A percentile compares a stretch with the other conserved stretches of the same genome.
phyloP scores from a whole-genome alignment of 2,329 filamentous ascomycete species.

The Colletotrichum zoysiae region DNA sequence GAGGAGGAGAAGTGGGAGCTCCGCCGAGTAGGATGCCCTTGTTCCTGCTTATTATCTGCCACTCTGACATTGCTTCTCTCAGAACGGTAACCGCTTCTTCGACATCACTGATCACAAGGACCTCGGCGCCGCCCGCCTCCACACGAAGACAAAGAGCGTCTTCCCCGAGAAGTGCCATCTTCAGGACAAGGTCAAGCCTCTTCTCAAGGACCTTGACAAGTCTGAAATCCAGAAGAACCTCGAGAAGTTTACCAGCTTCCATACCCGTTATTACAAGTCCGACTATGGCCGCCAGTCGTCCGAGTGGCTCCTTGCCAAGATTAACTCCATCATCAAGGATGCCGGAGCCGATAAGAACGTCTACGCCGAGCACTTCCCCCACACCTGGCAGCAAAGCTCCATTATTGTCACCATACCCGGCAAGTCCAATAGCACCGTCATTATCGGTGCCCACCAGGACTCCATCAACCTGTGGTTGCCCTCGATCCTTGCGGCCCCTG shows the following conservation, averaged over 20 bases:
- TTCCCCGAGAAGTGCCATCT: conserved; percentile 77
- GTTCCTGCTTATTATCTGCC: background rate
- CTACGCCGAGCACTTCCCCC: conserved; percentile 78
- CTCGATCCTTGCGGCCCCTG: conserved; percentile 84
- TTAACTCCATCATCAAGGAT: conserved; percentile 77
- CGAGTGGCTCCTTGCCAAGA: conserved; percentile 84
- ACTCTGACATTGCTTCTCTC: conserved; percentile 17
- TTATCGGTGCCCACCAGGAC: conserved; percentile 94
- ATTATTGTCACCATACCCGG: conserved; percentile 94
- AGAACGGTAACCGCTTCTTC: conserved; percentile 92
- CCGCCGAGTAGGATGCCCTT: conserved; percentile 71
- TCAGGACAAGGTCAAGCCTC: conserved; percentile 73
- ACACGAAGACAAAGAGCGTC: conserved; percentile 58
- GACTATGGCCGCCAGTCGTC: conserved; percentile 85
- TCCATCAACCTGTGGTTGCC: conserved; percentile 95
- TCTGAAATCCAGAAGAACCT: conserved; percentile 82
- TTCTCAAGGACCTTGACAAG: conserved; percentile 79
- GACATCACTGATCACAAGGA: conserved; percentile 86
- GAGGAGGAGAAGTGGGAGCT: conserved; percentile 97
- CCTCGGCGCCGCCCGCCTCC: conserved; percentile 64
- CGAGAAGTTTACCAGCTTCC: conserved; percentile 81
- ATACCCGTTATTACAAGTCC: conserved; percentile 86
- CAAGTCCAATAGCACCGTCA: conserved; percentile 83
- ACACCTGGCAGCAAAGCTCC: conserved; percentile 90
- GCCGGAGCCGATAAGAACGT: conserved; percentile 78